Base-by-base conservation (phyloP, 106 monocot genomes). In the Dendrobium huoshanense region DNA sequence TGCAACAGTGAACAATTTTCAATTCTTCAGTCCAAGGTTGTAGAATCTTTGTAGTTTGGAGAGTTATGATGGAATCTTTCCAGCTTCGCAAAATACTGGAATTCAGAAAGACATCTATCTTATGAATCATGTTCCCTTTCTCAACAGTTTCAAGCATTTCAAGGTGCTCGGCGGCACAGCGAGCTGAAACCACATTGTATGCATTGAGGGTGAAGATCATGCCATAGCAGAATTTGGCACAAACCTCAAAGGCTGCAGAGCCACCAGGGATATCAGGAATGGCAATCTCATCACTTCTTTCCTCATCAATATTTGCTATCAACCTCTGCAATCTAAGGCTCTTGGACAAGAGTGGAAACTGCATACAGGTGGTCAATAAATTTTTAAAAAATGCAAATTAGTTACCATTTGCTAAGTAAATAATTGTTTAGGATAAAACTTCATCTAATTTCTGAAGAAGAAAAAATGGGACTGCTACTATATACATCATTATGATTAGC, bases 151-250 rank as follows among this genome's bases (percentile, higher is more conserved):
- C 92, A 7, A 84, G 81, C 96, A 97, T 97, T 82, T 94, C 94
- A 17, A 97, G 83, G 82, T 94, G 92, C 45, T 94, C 90, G 2
- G 96, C 88, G 0, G 96, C 96, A 70, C 96, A 94, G 3, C 94
- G 88, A 24, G 90, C 85, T 1, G 89, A 80, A 51, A 92, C 85
- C 70, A 97, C 96, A 76, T 97, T 94, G 87, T 97, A 92, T 19
- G 94, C 92, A 44, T 97, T 97, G 82, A 94, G 94, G 24, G 92
- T 96, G 31, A 92, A 92, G 6, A 83, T 89, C 86, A 89, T 92
- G 49, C 90, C 92, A 76, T 97, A 97, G 79, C 96, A 97, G 70
- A 97, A 97, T 55, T 97, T 97, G 17, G 92, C 94, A 80, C 96
- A 97, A 37, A 90, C 89, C 70, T 94, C 96, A 83, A 97, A 97